Evolutionary conservation across 169 alveolate species (phyloP), one percentile per base, ranked within the genome.

Genomic region (Cryptosporidium viatorum): DNA sequence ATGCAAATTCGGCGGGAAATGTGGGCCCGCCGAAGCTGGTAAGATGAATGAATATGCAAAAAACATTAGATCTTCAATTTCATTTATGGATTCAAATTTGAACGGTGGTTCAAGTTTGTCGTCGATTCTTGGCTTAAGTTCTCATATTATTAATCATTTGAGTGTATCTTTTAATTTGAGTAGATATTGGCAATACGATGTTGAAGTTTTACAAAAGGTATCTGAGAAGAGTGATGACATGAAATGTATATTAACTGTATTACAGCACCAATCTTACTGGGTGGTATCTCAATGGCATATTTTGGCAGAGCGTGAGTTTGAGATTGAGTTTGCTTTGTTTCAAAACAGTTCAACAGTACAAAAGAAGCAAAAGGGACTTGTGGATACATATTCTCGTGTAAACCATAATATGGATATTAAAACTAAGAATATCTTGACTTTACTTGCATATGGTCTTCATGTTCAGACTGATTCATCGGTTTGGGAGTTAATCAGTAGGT

Each of bases 191-290:
- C 67, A 43, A 12, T 80, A 80, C 29, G 74, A 67, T 45, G 67
- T 80, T 31, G 75, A 80, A 23, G 18, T 80, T 1, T 80, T 80
- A 65, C 74, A 62, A 80, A 41, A 62, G 55, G 43, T 59, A 43
- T 59, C 89, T 1, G 52, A 37, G 23, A 80, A 41, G 52, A 62
- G 75, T 31, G 80, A 80, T 16, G 89, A 80, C 23, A 10, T 80
- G 45, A 80, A 55, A 9, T 62, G 41, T 65, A 80, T 80, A n/a
- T 33, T 80, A n/a, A n/a, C 80, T 9, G 89, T 80, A n/a, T 80
- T 80, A 18, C 89, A 80, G 29, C 89, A 80, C 23, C 89, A 80
- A 16, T 23, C 89, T 23, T 80, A 80, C 39, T 80, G 89, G 89
- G 59, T 52, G 18, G 26, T 80, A 9, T 37, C 89, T 65, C 89